These are phyloP conservation scores for Oxytropis ochrocephala DNA, from an alignment of 306 rosid species.

Conservation along the genomic window DNA sequence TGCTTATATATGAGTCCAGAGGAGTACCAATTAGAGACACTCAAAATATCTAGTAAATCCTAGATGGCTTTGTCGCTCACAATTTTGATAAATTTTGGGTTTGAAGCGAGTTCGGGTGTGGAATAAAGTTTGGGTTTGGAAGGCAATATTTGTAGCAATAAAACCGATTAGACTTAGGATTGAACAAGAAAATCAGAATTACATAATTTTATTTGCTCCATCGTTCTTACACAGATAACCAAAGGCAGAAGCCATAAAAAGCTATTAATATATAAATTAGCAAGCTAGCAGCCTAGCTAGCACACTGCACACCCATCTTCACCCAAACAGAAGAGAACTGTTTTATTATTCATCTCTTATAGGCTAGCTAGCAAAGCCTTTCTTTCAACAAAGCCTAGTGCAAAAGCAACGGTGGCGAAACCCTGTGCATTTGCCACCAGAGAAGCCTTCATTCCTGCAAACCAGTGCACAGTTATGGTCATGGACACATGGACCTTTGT, in stretches of 20 bases:
- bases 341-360: too few species aligned
- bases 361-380: too few species aligned
- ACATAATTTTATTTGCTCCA: neutral
- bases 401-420: conserved; percentile 52
- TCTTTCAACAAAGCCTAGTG: conserved; percentile 21
- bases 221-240: neutral
- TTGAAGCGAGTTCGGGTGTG: too few species aligned
- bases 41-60: too few species aligned
- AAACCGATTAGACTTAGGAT: neutral
- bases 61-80: too few species aligned
- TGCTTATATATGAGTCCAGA: too few species aligned
- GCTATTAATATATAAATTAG: neutral
- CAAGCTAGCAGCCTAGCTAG: too few species aligned
- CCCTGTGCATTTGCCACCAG: conserved; percentile 41
- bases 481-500: conserved; percentile 21
- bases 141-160: too few species aligned
- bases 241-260: neutral
- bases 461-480: conserved; percentile 36
- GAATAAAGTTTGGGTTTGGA: too few species aligned
- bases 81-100: too few species aligned
- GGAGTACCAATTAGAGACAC: too few species aligned
- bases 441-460: conserved; percentile 43
- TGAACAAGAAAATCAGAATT: neutral
- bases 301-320: neutral
- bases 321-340: too few species aligned